Evolutionary conservation across 2,329 filamentous ascomycete genomes (phyloP).

Genomic region (Botryotinia calthae): DNA sequence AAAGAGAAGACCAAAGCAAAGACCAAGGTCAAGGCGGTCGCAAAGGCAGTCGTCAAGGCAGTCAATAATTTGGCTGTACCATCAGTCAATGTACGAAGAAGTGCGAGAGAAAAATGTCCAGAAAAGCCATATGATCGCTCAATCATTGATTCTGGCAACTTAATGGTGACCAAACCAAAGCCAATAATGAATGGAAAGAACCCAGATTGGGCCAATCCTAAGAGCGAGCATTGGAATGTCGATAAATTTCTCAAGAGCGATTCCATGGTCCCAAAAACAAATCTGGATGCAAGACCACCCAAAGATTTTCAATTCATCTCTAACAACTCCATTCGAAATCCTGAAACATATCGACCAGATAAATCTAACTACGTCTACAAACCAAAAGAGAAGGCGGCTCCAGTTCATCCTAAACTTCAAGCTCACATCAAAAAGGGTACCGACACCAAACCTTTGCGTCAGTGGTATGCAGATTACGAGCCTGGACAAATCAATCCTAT

Average conservation of each 20-base stretch:
- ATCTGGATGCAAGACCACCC: slow-evolving; percentile 14
- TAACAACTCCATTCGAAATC: background rate
- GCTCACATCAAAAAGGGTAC: slow-evolving; percentile 30
- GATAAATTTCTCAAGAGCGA: slow-evolving; percentile 26
- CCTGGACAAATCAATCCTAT: slow-evolving; percentile 26
- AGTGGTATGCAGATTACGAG: slow-evolving; percentile 28
- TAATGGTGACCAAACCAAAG: background rate
- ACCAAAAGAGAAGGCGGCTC: background rate
- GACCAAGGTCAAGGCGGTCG: background rate
- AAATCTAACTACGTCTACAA: background rate
- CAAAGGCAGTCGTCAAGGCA: background rate
- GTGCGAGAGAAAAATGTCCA: slow-evolving; percentile 5
- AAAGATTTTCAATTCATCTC: slow-evolving; percentile 7
- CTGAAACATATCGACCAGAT: slow-evolving; percentile 2
- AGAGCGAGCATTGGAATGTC: slow-evolving; percentile 29
- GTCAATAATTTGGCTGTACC: background rate
- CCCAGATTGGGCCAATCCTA: slow-evolving; percentile 27
- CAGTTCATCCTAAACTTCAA: slow-evolving; percentile 31
- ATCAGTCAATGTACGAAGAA: slow-evolving; percentile 1
- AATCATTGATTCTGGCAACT: background rate
- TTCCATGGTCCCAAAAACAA: background rate
- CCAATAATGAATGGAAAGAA: background rate
- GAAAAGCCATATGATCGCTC: background rate
- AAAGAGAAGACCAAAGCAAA: background rate
- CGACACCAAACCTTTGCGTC: slow-evolving; percentile 16